A percentile compares a stretch with the other conserved stretches of the same genome.
Conservation (phyloP, 345 rosid genomes). For the Dipteronia dyeriana region DNA sequence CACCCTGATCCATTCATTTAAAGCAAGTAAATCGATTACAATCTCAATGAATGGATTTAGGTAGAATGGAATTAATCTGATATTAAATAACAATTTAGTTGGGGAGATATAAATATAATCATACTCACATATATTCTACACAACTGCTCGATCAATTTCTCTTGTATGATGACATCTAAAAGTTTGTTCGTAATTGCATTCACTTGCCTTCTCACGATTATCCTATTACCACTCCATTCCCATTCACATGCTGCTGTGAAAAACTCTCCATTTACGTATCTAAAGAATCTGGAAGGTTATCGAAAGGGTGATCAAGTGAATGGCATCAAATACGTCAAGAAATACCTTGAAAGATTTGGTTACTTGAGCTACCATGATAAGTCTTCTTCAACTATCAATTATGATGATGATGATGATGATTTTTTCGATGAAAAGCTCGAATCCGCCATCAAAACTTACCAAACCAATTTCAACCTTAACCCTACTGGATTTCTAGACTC, state of each 20-base stretch:
- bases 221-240: background rate
- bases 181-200: background rate
- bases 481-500: conserved; percentile 13
- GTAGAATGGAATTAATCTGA: no score
- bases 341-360: conserved; percentile 17
- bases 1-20: no score
- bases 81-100: no score
- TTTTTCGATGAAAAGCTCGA: conserved; percentile 8
- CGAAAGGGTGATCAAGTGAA: conserved; percentile 12
- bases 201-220: background rate
- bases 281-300: background rate
- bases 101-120: no score
- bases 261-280: no score
- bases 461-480: conserved; percentile 20
- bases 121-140: no score
- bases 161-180: no score
- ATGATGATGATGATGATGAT: background rate
- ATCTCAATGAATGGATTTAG: no score
- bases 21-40: no score
- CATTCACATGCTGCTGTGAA: background rate
- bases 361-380: background rate
- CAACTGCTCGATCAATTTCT: background rate
- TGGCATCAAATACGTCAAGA: background rate
- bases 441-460: conserved; percentile 22
- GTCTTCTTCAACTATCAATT: background rate